Evolutionary conservation across 805 yeast species (phyloP).

Genomic region (Metschnikowia matae): DNA sequence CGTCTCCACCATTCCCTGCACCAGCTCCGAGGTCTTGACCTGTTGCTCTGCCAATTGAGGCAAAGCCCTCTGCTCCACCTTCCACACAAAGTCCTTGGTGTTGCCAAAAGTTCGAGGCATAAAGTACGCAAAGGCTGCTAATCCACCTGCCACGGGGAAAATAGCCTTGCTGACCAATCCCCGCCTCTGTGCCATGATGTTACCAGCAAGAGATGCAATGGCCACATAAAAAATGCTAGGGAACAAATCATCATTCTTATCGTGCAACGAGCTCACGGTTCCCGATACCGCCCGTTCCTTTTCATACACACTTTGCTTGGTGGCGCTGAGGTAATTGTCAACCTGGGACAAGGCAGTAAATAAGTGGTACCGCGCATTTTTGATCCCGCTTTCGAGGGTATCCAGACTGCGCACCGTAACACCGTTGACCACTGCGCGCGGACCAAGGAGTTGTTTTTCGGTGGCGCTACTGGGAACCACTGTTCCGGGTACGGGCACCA

Average conservation of each 20-base stretch:
- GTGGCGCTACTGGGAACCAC: constrained; percentile 39
- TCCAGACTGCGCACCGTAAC: constrained; percentile 51
- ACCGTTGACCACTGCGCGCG: constrained; percentile 50
- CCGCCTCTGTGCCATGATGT: constrained; percentile 66
- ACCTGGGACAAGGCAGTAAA: constrained; percentile 25
- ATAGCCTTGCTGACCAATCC: constrained; percentile 50
- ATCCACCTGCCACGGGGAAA: constrained; percentile 59
- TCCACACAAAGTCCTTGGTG: constrained; percentile 54
- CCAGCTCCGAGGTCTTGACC: constrained; percentile 37
- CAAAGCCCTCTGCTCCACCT: constrained; percentile 52
- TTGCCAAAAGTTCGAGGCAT: constrained; percentile 70
- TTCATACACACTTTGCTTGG: constrained; percentile 47
- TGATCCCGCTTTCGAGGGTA: constrained; percentile 46
- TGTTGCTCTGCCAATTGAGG: constrained; percentile 68
- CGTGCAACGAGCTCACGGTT: constrained; percentile 61
- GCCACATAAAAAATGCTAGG: constrained; percentile 69
- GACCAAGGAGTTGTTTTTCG: constrained; percentile 43
- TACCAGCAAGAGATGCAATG: constrained; percentile 68
- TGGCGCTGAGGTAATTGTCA: constrained; percentile 39
- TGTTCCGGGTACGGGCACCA: constrained; percentile 50
- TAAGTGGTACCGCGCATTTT: constrained; percentile 43
- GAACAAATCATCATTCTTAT: constrained; percentile 60
- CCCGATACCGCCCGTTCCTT: constrained; percentile 61
- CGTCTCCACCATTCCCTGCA: constrained; percentile 33
- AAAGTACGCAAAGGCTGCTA: constrained; percentile 61